Evolutionary conservation across 164 flowering plant species (phyloP).

Genomic region (Vitis vinifera): DNA sequence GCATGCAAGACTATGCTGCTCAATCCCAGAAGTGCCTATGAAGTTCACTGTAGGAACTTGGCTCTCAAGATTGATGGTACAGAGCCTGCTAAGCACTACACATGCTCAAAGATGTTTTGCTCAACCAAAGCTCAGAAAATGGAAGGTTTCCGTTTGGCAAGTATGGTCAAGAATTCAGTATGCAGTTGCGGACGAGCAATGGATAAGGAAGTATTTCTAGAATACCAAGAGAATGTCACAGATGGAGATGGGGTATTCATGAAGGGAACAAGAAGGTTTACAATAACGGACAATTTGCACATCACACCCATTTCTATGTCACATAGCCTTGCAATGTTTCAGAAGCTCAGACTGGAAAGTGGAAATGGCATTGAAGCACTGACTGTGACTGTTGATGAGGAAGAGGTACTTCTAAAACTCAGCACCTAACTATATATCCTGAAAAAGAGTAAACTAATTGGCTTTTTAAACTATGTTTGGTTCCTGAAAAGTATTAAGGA

Average conservation of each 20-base stretch:
- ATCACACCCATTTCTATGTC: slow-evolving; percentile 4
- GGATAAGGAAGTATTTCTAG: not conserved
- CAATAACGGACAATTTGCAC: slow-evolving; percentile 20
- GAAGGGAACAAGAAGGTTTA: not conserved
- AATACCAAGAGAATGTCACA: too few relatives aligned
- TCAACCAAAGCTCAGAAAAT: too few relatives aligned
- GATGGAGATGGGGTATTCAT: slow-evolving; percentile 9
- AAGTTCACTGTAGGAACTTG: not conserved
- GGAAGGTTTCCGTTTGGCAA: not conserved
- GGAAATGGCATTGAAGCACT: not conserved
- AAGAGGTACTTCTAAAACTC: slow-evolving; percentile 1
- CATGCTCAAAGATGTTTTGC: not conserved
- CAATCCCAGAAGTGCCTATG: not conserved
- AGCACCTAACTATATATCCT: too few relatives aligned
- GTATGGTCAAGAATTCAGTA: not conserved
- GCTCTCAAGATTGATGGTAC: not conserved
- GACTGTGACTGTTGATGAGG: not conserved
- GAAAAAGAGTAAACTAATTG: too few relatives aligned
- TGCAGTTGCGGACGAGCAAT: not conserved
- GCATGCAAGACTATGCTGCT: slow-evolving; percentile 22
- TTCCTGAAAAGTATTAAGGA: too few relatives aligned
- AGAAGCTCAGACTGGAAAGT: not conserved
- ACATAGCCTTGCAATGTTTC: slow-evolving; percentile 3
- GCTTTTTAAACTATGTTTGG: too few relatives aligned
- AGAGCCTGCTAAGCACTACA: slow-evolving; percentile 1